phyloP scores from a whole-genome alignment of 2,329 filamentous ascomycete genomes.

The Massarina eburnea region DNA sequence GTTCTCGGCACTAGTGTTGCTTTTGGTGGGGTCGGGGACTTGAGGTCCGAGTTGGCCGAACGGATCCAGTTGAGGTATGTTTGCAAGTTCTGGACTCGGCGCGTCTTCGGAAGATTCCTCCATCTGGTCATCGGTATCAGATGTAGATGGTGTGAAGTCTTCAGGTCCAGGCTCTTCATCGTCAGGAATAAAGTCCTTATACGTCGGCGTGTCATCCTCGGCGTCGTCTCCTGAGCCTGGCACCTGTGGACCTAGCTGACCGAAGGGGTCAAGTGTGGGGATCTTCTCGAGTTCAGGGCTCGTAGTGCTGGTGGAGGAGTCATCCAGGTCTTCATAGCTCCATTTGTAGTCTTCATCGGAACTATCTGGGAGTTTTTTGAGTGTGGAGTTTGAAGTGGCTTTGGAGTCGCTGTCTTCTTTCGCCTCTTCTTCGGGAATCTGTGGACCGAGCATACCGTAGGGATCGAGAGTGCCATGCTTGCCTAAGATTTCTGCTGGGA shows the following conservation, averaged over 20 bases:
- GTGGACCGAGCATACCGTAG: conserved; percentile 1
- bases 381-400: neutral
- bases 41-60: neutral
- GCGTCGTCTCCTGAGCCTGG: neutral
- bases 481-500: conserved; percentile 5
- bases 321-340: neutral
- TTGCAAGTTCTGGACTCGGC: neutral
- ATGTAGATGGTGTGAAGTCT: neutral
- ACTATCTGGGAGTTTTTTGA: neutral
- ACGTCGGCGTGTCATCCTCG: neutral
- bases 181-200: neutral
- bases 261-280: conserved; percentile 4
- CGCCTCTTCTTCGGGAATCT: neutral
- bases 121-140: too few species aligned
- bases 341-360: neutral
- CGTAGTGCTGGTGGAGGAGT: neutral
- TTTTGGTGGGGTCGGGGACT: neutral
- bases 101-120: neutral
- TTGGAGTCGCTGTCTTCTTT: neutral
- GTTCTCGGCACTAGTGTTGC: neutral
- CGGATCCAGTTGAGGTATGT: conserved; percentile 2
- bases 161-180: neutral
- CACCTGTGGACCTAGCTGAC: neutral
- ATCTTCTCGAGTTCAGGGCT: neutral
- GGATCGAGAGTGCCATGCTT: conserved; percentile 3